Percentiles rank a stretch among this genome's conserved stretches.
These are phyloP conservation scores for Martiniozyma asiatica DNA, from an alignment of 1,139 yeast species.

Conservation along the genomic window DNA sequence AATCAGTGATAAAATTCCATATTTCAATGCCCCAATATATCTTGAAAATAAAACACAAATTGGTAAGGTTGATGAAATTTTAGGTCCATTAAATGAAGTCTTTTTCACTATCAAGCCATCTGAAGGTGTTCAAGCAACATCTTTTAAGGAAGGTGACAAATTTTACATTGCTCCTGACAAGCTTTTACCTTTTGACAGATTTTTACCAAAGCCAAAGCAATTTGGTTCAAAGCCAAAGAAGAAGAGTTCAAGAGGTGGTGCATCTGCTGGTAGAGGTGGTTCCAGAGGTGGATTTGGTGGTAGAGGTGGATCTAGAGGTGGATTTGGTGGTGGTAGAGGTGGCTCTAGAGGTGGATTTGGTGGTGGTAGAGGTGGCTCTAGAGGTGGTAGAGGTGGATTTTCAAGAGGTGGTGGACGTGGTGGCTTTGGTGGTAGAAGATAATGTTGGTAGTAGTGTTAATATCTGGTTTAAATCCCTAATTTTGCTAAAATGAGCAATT, in stretches of 20 bases:
- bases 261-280: conserved; percentile 36
- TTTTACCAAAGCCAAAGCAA: conserved; percentile 82
- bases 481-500: too few species aligned
- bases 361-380: conserved; percentile 12
- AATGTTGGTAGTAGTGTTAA: too few species aligned
- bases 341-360: conserved; percentile 15
- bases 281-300: conserved; percentile 32
- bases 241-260: conserved; percentile 46
- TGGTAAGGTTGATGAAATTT: conserved; percentile 96
- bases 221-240: conserved; percentile 70
- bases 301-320: conserved; percentile 16
- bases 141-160: conserved; percentile 92
- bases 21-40: conserved; percentile 97
- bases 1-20: conserved; percentile 87
- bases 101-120: conserved; percentile 90
- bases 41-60: conserved; percentile 89
- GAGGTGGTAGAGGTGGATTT: conserved; percentile 27
- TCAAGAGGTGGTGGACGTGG: conserved; percentile 21
- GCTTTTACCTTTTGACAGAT: conserved; percentile 88
- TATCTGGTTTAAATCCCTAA: too few species aligned
- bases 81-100: conserved; percentile 95
- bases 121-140: conserved; percentile 89
- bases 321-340: conserved; percentile 15
- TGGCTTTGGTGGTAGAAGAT: conserved; percentile 11
- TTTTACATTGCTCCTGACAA: conserved; percentile 93